phyloP scores from a whole-genome alignment of 108 stramenopile genomes.

The Skeletonema grethae region DNA sequence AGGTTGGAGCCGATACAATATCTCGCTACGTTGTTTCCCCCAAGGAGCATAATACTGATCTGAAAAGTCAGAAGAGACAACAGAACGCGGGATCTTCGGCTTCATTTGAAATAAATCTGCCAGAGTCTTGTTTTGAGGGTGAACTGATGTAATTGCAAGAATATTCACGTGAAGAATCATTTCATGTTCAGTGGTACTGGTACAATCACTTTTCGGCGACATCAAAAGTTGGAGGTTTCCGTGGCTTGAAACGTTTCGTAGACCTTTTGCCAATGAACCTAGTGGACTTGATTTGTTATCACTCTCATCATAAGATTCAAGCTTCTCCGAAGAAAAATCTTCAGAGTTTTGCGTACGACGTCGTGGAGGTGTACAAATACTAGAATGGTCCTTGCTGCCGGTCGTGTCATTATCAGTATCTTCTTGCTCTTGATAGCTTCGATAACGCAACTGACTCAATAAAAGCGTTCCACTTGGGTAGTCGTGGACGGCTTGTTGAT shows the following conservation, averaged over 20 bases:
- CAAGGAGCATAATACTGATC: slow-evolving; percentile 44
- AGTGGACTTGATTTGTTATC: background rate
- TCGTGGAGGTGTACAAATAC: background rate
- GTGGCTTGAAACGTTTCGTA: slow-evolving; percentile 16
- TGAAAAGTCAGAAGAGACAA: slow-evolving; percentile 46
- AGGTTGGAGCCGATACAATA: slow-evolving; percentile 41
- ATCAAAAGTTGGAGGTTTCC: slow-evolving; percentile 22
- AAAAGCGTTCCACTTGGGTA: slow-evolving; percentile 27
- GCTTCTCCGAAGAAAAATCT: background rate
- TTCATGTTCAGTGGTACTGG: slow-evolving; percentile 12
- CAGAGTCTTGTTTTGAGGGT: slow-evolving; percentile 74
- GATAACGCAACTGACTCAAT: slow-evolving; percentile 8
- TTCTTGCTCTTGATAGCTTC: slow-evolving; percentile 2
- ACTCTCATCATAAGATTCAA: background rate
- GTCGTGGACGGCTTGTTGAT: background rate
- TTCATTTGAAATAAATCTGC: slow-evolving; percentile 47
- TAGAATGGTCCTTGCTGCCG: background rate
- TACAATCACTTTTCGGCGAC: background rate
- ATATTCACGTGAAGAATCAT: slow-evolving; percentile 46
- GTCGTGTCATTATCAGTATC: slow-evolving; percentile 12
- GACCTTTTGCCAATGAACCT: slow-evolving; percentile 4
- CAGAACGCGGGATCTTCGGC: slow-evolving; percentile 39
- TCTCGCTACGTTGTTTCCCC: slow-evolving; percentile 50
- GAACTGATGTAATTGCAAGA: slow-evolving; percentile 78
- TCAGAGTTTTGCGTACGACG: background rate